Percentiles rank a stretch among this genome's conserved stretches.
Conservation (phyloP, 2,329 filamentous ascomycete species). For the Diplocarpon mali region DNA sequence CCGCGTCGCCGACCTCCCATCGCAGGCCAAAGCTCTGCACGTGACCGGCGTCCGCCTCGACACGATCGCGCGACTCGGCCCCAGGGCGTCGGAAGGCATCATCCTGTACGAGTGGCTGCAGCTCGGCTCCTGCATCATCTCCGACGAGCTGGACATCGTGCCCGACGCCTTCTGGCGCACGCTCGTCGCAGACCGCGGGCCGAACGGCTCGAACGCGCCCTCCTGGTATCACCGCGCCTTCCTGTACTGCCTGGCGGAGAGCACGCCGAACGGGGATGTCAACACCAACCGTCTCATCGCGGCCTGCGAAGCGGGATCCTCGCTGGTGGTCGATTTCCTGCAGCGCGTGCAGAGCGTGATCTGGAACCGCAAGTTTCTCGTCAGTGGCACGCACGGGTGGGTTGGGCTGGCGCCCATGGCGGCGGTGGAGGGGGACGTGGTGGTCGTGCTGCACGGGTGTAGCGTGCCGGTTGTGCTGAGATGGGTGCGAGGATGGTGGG, state of each 20-base stretch:
- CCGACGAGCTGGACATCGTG: background rate
- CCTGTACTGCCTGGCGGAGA: conserved; percentile 2
- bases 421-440: conserved; percentile 2
- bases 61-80: conserved; percentile 5
- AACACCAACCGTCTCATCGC: conserved; percentile 7
- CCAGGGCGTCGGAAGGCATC: conserved; percentile 7
- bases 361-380: conserved; percentile 12
- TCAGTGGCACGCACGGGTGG: background rate
- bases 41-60: conserved; percentile 6
- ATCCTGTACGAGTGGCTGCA: conserved; percentile 11
- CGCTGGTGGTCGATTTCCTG: conserved; percentile 9
- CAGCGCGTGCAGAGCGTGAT: conserved; percentile 11
- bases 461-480: conserved; percentile 11
- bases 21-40: background rate
- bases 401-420: conserved; percentile 5
- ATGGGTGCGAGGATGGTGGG: background rate
- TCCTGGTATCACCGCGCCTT: conserved; percentile 9
- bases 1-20: background rate
- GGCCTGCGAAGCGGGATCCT: background rate
- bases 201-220: conserved; percentile 2
- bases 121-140: conserved; percentile 1
- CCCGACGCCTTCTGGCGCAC: conserved; percentile 11
- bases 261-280: conserved; percentile 5
- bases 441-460: conserved; percentile 10
- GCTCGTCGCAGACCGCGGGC: conserved; percentile 12